A percentile compares a stretch with the other conserved stretches of the same genome.
Evolutionary conservation across 352 stramenopile species (phyloP).

Genomic region (Phytophthora kernoviae): DNA sequence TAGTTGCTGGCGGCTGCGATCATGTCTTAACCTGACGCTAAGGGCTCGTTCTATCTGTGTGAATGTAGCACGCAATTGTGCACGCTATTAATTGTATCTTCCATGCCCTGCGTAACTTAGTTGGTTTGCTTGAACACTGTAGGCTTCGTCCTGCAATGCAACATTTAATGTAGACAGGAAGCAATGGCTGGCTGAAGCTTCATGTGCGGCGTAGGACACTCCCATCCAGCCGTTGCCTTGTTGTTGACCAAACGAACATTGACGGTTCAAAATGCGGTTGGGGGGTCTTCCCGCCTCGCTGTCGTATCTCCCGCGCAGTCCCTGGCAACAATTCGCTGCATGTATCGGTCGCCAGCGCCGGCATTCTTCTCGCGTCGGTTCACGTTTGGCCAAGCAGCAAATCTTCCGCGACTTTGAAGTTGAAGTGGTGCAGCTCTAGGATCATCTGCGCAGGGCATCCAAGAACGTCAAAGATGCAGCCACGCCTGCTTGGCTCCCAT

Average conservation of each 20-base stretch:
- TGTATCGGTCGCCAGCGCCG: neutral
- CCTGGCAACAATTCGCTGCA: neutral
- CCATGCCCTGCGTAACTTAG: too few relatives aligned
- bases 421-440: slow-evolving; percentile 1
- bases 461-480: neutral
- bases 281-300: neutral
- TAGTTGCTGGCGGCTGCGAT: neutral
- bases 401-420: slow-evolving; percentile 2
- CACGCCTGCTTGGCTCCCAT: neutral
- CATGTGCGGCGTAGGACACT: neutral
- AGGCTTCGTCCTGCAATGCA: too few relatives aligned
- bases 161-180: too few relatives aligned
- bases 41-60: too few relatives aligned
- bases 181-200: too few relatives aligned
- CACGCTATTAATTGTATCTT: too few relatives aligned
- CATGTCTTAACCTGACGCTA: too few relatives aligned
- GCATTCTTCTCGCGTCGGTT: neutral
- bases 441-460: slow-evolving; percentile 1
- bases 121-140: too few relatives aligned
- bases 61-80: neutral
- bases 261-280: neutral
- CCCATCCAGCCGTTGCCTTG: neutral
- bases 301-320: neutral
- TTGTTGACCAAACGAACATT: neutral
- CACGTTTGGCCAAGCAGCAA: neutral